Evolutionary conservation across 768 basidiomycete genomes (phyloP).

Genomic region (Leccinum incarnatum): DNA sequence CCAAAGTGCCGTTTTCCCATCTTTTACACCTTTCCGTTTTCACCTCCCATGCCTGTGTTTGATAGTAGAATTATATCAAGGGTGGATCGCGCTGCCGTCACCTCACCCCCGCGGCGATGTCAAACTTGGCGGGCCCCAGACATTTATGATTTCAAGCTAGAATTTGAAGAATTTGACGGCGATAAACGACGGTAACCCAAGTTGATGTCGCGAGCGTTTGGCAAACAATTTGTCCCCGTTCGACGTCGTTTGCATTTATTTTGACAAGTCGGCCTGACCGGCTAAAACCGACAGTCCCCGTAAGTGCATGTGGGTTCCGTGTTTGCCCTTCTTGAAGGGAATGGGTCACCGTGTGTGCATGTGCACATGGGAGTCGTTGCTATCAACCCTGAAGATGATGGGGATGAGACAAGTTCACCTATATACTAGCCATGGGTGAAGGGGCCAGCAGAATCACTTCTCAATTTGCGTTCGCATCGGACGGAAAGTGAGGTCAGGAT

Average conservation of each 20-base stretch:
- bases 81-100: neutral
- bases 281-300: neutral
- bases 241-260: neutral
- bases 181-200: neutral
- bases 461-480: constrained; percentile 4
- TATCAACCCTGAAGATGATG: constrained; percentile 8
- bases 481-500: neutral
- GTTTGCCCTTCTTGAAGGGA: neutral
- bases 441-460: neutral
- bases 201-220: neutral
- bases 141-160: no score
- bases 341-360: neutral
- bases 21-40: neutral
- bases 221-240: neutral
- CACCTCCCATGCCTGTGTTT: neutral
- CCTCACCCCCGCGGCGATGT: neutral
- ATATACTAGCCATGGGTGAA: neutral
- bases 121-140: neutral
- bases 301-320: neutral
- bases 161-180: neutral
- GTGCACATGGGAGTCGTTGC: neutral
- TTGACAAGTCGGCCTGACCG: neutral
- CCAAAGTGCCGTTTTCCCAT: neutral
- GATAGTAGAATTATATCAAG: neutral
- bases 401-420: constrained; percentile 2